Conservation (phyloP, 2,329 filamentous ascomycete genomes). For the Coniella lustricola region DNA sequence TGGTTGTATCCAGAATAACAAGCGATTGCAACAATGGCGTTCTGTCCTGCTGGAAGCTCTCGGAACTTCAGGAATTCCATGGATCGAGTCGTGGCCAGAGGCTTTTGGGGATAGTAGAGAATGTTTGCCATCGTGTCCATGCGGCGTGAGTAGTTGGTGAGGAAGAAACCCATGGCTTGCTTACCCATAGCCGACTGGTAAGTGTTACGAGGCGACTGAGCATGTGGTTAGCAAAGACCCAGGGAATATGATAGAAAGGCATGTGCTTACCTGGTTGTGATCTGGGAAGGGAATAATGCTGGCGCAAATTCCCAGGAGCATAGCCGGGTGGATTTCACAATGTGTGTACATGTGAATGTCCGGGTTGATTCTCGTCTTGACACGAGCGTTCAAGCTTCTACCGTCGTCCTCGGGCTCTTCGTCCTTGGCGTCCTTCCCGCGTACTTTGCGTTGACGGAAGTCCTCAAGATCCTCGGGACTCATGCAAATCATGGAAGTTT, state of each 20-base stretch:
- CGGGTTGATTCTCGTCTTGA: slow-evolving; percentile 82
- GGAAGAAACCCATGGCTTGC: slow-evolving; percentile 98
- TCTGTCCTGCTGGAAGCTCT: slow-evolving; percentile 92
- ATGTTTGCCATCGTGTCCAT: slow-evolving; percentile 99
- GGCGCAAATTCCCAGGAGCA: slow-evolving; percentile 97
- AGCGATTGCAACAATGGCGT: slow-evolving; percentile 95
- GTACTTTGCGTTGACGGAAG: slow-evolving; percentile 60
- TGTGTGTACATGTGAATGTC: slow-evolving; percentile 92
- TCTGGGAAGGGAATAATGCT: slow-evolving; percentile 99
- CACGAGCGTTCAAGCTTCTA: slow-evolving; percentile 70
- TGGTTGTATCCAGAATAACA: slow-evolving; percentile 99
- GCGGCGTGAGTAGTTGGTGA: slow-evolving; percentile 92
- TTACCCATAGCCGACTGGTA: slow-evolving; percentile 99
- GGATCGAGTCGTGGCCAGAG: slow-evolving; percentile 86
- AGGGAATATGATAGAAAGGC: background rate
- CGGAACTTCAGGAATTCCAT: slow-evolving; percentile 99
- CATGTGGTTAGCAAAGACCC: slow-evolving; percentile 25
- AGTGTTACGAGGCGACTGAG: slow-evolving; percentile 89
- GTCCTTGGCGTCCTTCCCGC: slow-evolving; percentile 62
- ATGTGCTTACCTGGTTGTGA: slow-evolving; percentile 70
- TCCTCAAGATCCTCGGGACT: slow-evolving; percentile 88
- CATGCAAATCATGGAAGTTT: slow-evolving; percentile 99
- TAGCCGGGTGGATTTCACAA: slow-evolving; percentile 98
- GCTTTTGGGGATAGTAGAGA: slow-evolving; percentile 97
- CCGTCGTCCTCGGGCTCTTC: slow-evolving; percentile 55